Evolutionary conservation across 116 monocot species (phyloP), one percentile per base, ranked within the genome.

Genomic region (Thalassia testudinum): DNA sequence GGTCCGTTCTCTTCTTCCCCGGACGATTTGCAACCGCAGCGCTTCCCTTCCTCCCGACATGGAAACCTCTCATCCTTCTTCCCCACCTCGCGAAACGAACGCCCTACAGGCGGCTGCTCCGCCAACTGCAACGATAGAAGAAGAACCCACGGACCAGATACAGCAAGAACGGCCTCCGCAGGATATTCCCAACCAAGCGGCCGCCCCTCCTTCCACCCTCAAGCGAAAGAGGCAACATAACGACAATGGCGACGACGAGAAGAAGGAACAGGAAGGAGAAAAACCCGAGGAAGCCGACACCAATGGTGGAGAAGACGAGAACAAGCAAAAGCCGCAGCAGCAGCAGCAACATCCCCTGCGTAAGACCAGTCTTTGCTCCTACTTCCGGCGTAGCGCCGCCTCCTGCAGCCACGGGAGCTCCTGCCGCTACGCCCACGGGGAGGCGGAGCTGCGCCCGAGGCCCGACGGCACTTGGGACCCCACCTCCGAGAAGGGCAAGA

Each of bases 331-430:
- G 45, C 4, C 4, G 45, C 15, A 20, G 19, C 15, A 3, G 45
- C 4, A 45, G 45, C 45, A 45, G 49, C 45, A 25, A 17, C 47
- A 68, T 42, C 62, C 66, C 2, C 20, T 66, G 18, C 80, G 93
- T 83, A 93, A 87, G 78, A 87, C 87, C 22, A 87, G 83, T 64
- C 75, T 93, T 18, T 93, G 93, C 57, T 83, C 80, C 22, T 93
- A 53, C 64, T 87, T 73, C 73, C 63, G 83, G n/a, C 66, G 80
- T 43, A 34, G 40, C 0, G 43, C 51, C 12, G 67, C 48, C 2
- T 11, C 61, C 15, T 93, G 93, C 70, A 78, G 77, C 58, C 93
- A 93, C 52, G 93, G 83, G 7, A 68, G 69, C 6, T 38, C 65
- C 15, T 93, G 93, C 70, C 83, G 80, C 27, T 92, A 75, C 45